Percentiles rank a stretch among this genome's conserved stretches.
Evolutionary conservation across 2,329 filamentous ascomycete species (phyloP).

Genomic region (Tolypocladium pustulatum): DNA sequence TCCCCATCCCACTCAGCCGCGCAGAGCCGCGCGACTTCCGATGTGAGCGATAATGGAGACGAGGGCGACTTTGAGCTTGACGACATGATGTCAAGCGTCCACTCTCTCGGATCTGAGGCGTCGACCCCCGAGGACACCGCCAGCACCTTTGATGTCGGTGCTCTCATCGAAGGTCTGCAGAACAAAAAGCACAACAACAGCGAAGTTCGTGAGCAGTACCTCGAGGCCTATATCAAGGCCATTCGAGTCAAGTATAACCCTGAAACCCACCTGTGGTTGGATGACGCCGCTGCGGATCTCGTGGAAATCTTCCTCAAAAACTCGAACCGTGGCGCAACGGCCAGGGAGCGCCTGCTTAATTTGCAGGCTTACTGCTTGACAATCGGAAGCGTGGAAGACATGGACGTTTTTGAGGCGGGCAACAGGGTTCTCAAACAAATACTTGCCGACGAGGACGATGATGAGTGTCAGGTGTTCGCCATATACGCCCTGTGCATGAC

Average conservation of each 20-base stretch:
- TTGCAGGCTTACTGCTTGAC: constrained; percentile 64
- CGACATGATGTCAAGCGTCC: constrained; percentile 31
- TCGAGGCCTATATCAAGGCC: constrained; percentile 29
- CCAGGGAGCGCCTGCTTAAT: constrained; percentile 59
- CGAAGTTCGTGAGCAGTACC: constrained; percentile 50
- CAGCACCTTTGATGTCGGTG: constrained; percentile 47
- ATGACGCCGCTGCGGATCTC: constrained; percentile 44
- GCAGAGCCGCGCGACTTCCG: constrained; percentile 52
- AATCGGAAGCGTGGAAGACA: constrained; percentile 55
- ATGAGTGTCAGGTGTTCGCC: constrained; percentile 54
- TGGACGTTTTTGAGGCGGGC: constrained; percentile 19
- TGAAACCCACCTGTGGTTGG: constrained; percentile 34
- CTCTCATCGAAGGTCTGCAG: constrained; percentile 60
- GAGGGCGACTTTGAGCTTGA: constrained; percentile 27
- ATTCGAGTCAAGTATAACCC: constrained; percentile 37
- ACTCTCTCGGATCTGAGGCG: constrained; percentile 31
- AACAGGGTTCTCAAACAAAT: constrained; percentile 22
- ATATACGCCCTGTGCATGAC: constrained; percentile 66
- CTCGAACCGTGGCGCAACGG: constrained; percentile 56
- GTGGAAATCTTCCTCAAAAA: constrained; percentile 59
- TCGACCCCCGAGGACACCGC: constrained; percentile 57
- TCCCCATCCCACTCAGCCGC: constrained; percentile 50
- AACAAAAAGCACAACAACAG: constrained; percentile 68
- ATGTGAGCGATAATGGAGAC: constrained; percentile 44
- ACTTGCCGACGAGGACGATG: constrained; percentile 46